Percentiles rank a stretch among this genome's conserved stretches.
phyloP scores from a whole-genome alignment of 257 asterid genomes.

The Buddleja alternifolia region DNA sequence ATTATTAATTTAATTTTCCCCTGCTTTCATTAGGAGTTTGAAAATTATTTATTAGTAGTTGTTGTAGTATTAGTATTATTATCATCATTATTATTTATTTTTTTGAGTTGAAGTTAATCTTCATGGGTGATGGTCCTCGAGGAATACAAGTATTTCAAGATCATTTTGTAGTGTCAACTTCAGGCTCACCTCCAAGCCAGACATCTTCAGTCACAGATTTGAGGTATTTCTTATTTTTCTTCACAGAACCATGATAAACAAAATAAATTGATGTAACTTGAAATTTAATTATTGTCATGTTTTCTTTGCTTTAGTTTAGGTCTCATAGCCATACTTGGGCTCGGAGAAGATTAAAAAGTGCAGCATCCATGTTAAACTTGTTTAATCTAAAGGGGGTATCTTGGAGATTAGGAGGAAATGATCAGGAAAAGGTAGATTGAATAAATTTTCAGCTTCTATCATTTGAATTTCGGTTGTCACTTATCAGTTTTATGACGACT shows the following conservation, averaged over 20 bases:
- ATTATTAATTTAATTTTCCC: too few relatives aligned
- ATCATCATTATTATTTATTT: too few relatives aligned
- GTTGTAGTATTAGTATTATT: too few relatives aligned
- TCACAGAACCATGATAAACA: neutral
- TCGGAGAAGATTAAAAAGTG: slow-evolving; percentile 42
- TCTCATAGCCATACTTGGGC: slow-evolving; percentile 41
- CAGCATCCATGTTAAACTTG: slow-evolving; percentile 56
- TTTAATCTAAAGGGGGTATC: slow-evolving; percentile 52
- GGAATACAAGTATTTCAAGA: slow-evolving; percentile 48
- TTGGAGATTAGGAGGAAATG: slow-evolving; percentile 49
- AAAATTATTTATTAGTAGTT: too few relatives aligned
- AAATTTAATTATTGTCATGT: slow-evolving; percentile 4
- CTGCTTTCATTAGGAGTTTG: too few relatives aligned
- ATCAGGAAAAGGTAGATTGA: slow-evolving; percentile 58
- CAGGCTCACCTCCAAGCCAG: slow-evolving; percentile 33
- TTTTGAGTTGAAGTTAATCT: too few relatives aligned
- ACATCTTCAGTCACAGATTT: slow-evolving; percentile 27
- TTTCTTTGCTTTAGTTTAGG: slow-evolving; percentile 47
- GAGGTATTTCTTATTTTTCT: slow-evolving; percentile 39
- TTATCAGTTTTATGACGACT: slow-evolving; percentile 10
- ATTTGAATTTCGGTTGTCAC: neutral
- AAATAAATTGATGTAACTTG: neutral
- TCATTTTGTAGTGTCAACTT: slow-evolving; percentile 46
- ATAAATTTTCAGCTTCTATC: neutral
- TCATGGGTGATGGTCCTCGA: slow-evolving; percentile 63